phyloP scores from a whole-genome alignment of 2,329 filamentous ascomycete genomes.

The Sclerotiophoma versabilis region DNA sequence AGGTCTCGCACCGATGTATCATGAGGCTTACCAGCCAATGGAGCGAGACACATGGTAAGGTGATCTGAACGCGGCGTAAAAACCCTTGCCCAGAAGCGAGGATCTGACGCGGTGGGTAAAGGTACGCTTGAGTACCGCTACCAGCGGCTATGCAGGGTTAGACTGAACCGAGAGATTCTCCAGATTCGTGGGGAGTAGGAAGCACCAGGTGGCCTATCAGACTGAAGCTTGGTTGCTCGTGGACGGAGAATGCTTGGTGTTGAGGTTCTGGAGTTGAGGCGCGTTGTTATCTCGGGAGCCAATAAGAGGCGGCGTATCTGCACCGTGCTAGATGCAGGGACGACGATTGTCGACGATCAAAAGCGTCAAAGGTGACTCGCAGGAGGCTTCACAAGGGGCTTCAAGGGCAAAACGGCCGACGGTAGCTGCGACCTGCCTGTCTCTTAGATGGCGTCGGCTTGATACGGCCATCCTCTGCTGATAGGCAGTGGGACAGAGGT shows the following conservation, averaged over 20 bases:
- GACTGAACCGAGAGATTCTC: conserved; percentile 38
- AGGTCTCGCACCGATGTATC: conserved; percentile 19
- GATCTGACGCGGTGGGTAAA: neutral
- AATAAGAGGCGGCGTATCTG: conserved; percentile 33
- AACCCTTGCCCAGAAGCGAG: conserved; percentile 23
- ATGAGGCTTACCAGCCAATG: conserved; percentile 40
- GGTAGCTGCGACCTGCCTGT: conserved; percentile 8
- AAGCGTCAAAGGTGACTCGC: conserved; percentile 19
- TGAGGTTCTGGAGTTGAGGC: conserved; percentile 40
- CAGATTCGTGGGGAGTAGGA: conserved; percentile 28
- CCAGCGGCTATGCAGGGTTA: conserved; percentile 43
- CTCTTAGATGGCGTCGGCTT: conserved; percentile 6
- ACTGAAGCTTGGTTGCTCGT: conserved; percentile 37
- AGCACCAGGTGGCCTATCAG: conserved; percentile 40
- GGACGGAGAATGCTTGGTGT: conserved; percentile 41
- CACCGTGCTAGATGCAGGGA: conserved; percentile 39
- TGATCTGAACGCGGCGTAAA: conserved; percentile 29
- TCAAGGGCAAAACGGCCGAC: conserved; percentile 14
- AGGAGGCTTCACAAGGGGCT: conserved; percentile 5
- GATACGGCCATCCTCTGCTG: conserved; percentile 2
- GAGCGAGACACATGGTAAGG: conserved; percentile 42
- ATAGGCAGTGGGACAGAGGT: neutral
- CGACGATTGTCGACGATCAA: conserved; percentile 25
- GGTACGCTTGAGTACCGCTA: conserved; percentile 28
- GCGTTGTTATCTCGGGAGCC: conserved; percentile 27